Percentiles rank a stretch among this genome's conserved stretches.
phyloP scores from a whole-genome alignment of 257 asterid genomes.

The Solanum tacnaense region DNA sequence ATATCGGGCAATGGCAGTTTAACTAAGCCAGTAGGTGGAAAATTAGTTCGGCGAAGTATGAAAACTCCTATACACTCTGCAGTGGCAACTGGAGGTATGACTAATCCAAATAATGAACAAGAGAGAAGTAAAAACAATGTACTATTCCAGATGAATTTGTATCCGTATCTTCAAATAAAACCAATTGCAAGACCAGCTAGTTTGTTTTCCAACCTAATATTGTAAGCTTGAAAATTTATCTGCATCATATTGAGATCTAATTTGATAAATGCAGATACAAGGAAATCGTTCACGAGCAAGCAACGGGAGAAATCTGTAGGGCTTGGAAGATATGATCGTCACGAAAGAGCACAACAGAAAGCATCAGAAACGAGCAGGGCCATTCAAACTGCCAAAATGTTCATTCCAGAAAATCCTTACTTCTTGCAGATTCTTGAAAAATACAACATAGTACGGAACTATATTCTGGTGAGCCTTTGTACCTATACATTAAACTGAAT shows the following conservation, averaged over 20 bases:
- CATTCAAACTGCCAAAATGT: background rate
- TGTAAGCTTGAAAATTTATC: background rate
- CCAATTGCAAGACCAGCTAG: background rate
- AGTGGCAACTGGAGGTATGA: background rate
- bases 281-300: background rate
- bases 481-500: background rate
- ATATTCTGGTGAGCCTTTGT: conserved; percentile 8
- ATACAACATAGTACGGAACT: background rate
- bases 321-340: background rate
- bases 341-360: background rate
- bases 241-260: background rate
- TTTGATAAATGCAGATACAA: background rate
- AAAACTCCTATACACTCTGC: background rate
- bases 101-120: background rate
- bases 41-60: background rate
- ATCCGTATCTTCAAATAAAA: background rate
- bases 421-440: background rate
- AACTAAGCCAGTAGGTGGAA: background rate
- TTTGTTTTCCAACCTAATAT: background rate
- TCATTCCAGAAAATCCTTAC: background rate
- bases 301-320: background rate
- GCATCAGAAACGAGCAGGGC: background rate
- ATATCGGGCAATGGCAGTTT: background rate
- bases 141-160: background rate
- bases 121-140: background rate